phyloP scores from a whole-genome alignment of 2,329 filamentous ascomycete species.

The Microcyclospora tardicrescens region DNA sequence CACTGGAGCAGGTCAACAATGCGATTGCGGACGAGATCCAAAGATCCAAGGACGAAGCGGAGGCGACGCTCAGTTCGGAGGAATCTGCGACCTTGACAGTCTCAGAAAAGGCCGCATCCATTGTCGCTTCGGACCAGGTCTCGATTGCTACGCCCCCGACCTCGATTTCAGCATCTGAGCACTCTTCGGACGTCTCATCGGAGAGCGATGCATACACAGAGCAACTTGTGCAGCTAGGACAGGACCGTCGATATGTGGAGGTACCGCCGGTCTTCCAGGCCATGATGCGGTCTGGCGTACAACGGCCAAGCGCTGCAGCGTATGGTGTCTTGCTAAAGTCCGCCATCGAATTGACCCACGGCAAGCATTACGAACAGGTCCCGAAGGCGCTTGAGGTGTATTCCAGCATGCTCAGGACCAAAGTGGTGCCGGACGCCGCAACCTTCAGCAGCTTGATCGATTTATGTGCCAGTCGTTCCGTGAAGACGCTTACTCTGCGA shows the following conservation, averaged over 20 bases:
- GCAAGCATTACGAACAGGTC: conserved; percentile 66
- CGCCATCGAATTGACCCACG: conserved; percentile 66
- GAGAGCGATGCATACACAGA: conserved; percentile 58
- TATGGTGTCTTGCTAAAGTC: conserved; percentile 85
- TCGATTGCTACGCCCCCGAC: conserved; percentile 15
- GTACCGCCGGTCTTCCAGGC: conserved; percentile 85
- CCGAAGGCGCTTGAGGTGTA: conserved; percentile 91
- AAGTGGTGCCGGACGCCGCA: conserved; percentile 65
- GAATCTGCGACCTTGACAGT: conserved; percentile 1
- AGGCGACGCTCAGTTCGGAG: conserved; percentile 10
- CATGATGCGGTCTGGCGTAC: conserved; percentile 70
- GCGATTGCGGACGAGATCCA: conserved; percentile 69
- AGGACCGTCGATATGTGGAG: conserved; percentile 63
- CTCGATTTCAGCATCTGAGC: conserved; percentile 14
- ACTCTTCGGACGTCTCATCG: conserved; percentile 41
- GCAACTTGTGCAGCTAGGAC: conserved; percentile 62
- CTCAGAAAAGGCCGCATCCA: background rate
- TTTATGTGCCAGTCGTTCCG: conserved; percentile 64
- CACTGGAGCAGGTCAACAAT: conserved; percentile 71
- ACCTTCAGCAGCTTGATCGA: conserved; percentile 84
- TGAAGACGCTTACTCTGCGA: conserved; percentile 65
- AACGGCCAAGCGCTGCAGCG: conserved; percentile 65
- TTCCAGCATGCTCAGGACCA: conserved; percentile 84
- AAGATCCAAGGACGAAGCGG: conserved; percentile 40
- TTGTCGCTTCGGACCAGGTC: conserved; percentile 5